These are phyloP conservation scores for Rhodotorula sp. DNA, from an alignment of 1,284 basidiomycete genomes.

Conservation along the genomic window DNA sequence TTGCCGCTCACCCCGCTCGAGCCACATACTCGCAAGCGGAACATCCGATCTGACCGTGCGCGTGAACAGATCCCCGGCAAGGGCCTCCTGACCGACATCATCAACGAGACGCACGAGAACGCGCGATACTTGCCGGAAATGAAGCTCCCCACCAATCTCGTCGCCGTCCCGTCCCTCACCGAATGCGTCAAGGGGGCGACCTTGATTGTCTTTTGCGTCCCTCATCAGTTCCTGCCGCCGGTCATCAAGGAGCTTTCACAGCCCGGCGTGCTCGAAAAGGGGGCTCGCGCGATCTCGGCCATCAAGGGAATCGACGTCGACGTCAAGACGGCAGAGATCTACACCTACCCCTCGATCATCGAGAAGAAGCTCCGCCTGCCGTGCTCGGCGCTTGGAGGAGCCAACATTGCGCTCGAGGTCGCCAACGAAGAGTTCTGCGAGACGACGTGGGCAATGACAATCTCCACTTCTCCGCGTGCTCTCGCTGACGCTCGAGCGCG, in stretches of 20 bases:
- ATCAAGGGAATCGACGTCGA: constrained; percentile 59
- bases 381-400: constrained; percentile 58
- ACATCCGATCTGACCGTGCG: neutral
- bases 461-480: too few relatives aligned
- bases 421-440: constrained; percentile 57
- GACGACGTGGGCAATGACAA: constrained; percentile 52
- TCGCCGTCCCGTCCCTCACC: constrained; percentile 55
- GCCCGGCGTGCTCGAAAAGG: constrained; percentile 37
- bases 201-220: constrained; percentile 41
- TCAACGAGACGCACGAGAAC: constrained; percentile 57
- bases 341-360: constrained; percentile 55
- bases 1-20: too few relatives aligned
- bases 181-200: constrained; percentile 54
- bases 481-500: too few relatives aligned
- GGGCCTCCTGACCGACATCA: constrained; percentile 36
- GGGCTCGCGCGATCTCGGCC: constrained; percentile 54
- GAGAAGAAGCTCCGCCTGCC: constrained; percentile 56
- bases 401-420: constrained; percentile 62
- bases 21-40: too few relatives aligned
- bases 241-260: constrained; percentile 38
- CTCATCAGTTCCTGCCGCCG: constrained; percentile 48
- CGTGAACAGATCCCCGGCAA: constrained; percentile 36
- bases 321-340: constrained; percentile 54
- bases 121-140: constrained; percentile 58
- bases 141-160: constrained; percentile 56